phyloP scores from a whole-genome alignment of 2,329 filamentous ascomycete species.

The Paecilomyces niveus region DNA sequence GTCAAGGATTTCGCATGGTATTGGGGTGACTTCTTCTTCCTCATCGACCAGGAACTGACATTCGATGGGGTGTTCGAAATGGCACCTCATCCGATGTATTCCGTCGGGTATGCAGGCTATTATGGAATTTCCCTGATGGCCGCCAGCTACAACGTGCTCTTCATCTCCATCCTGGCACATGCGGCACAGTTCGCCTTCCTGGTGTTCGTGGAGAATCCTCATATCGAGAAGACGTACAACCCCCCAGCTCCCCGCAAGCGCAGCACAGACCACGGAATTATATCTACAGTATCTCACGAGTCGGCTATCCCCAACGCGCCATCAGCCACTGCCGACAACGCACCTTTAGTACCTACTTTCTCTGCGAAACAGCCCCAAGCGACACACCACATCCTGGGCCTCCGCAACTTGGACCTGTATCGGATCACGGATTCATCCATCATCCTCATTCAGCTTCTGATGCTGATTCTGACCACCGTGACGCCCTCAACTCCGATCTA shows the following conservation, averaged over 20 bases:
- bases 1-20: slow-evolving; percentile 99
- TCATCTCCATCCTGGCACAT: slow-evolving; percentile 94
- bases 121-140: slow-evolving; percentile 98
- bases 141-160: slow-evolving; percentile 92
- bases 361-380: slow-evolving; percentile 52
- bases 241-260: slow-evolving; percentile 66
- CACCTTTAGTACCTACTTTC: slow-evolving; percentile 35
- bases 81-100: slow-evolving; percentile 98
- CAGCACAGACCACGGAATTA: slow-evolving; percentile 22
- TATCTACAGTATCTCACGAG: slow-evolving; percentile 20
- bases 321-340: slow-evolving; percentile 25
- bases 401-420: slow-evolving; percentile 80
- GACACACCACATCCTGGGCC: slow-evolving; percentile 76
- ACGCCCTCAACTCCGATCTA: slow-evolving; percentile 71
- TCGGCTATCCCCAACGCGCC: slow-evolving; percentile 24
- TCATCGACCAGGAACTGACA: slow-evolving; percentile 94
- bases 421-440: slow-evolving; percentile 78
- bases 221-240: slow-evolving; percentile 98
- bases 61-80: slow-evolving; percentile 99
- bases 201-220: slow-evolving; percentile 85
- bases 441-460: slow-evolving; percentile 67
- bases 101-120: slow-evolving; percentile 93
- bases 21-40: slow-evolving; percentile 99
- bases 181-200: slow-evolving; percentile 91
- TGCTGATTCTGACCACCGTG: slow-evolving; percentile 63